Evolutionary conservation across 2,329 filamentous ascomycete species (phyloP).

Genomic region (Calonectria montana): DNA sequence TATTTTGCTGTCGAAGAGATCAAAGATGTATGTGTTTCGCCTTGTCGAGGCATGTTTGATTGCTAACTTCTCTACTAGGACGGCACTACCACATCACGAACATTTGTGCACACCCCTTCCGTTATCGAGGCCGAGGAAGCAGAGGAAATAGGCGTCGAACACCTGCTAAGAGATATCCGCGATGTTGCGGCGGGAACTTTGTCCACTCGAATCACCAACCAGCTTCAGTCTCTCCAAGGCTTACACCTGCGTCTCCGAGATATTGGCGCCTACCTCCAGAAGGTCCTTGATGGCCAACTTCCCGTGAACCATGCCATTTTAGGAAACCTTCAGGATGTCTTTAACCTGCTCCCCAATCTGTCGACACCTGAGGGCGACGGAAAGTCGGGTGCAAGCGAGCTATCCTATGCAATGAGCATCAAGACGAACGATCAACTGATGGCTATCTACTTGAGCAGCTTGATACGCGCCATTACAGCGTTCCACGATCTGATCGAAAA

Average conservation of each 20-base stretch:
- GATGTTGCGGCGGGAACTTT: slow-evolving; percentile 97
- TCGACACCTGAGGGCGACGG: slow-evolving; percentile 81
- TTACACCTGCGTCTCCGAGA: slow-evolving; percentile 94
- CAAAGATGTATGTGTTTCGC: slow-evolving; percentile 82
- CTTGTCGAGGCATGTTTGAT: neutral
- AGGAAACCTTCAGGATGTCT: slow-evolving; percentile 98
- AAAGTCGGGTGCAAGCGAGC: slow-evolving; percentile 78
- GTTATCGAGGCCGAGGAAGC: slow-evolving; percentile 99
- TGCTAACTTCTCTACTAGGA: slow-evolving; percentile 68
- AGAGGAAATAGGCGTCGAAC: slow-evolving; percentile 98
- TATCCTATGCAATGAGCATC: slow-evolving; percentile 96
- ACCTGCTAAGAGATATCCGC: slow-evolving; percentile 95
- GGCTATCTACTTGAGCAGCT: slow-evolving; percentile 95
- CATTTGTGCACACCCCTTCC: slow-evolving; percentile 97
- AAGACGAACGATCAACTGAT: slow-evolving; percentile 99
- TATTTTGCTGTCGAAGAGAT: slow-evolving; percentile 99
- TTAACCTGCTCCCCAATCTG: slow-evolving; percentile 97
- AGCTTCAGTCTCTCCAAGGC: slow-evolving; percentile 96
- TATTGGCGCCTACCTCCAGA: slow-evolving; percentile 94
- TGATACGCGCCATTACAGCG: slow-evolving; percentile 94
- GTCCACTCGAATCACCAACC: slow-evolving; percentile 95
- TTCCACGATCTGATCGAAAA: slow-evolving; percentile 99
- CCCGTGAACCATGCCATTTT: slow-evolving; percentile 98
- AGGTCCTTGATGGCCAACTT: slow-evolving; percentile 91
- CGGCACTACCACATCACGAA: slow-evolving; percentile 95